These are phyloP conservation scores for Paraurostyla sp. DNA, from an alignment of 73 alveolate genomes.

Conservation along the genomic window DNA sequence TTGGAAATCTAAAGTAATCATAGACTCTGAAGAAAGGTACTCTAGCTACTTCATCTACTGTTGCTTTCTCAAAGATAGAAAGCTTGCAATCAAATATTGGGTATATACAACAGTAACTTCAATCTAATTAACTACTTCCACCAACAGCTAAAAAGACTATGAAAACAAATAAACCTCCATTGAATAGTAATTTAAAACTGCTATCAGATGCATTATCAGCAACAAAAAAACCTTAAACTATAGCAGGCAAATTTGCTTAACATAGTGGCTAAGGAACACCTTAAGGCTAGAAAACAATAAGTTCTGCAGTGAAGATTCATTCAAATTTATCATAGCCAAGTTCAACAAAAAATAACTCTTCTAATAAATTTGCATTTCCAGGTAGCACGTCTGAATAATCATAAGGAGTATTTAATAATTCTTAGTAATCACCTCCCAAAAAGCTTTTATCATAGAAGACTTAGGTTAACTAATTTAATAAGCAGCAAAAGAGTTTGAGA, in stretches of 20 bases:
- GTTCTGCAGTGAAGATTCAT: neutral
- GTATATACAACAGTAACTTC: no score
- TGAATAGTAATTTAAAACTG: slow-evolving; percentile 30
- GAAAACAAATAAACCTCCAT: neutral
- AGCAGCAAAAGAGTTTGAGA: neutral
- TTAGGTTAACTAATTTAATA: neutral
- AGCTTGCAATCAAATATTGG: no score
- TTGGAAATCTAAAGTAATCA: neutral
- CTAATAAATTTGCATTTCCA: slow-evolving; percentile 36
- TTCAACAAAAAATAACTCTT: slow-evolving; percentile 37
- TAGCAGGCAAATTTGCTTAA: neutral
- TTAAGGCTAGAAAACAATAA: neutral
- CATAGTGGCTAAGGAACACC: slow-evolving; percentile 32
- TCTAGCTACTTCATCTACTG: slow-evolving; percentile 30
- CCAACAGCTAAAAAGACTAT: neutral
- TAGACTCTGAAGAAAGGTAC: slow-evolving; percentile 41
- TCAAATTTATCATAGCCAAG: neutral
- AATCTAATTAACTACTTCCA: neutral
- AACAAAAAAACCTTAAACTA: neutral
- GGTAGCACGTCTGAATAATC: neutral
- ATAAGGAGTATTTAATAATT: neutral
- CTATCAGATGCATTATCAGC: neutral
- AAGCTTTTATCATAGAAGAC: neutral
- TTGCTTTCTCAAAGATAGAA: slow-evolving; percentile 19
- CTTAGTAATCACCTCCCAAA: neutral